Evolutionary conservation across 2,329 filamentous ascomycete species (phyloP).

Genomic region (Xylariaceae sp.): DNA sequence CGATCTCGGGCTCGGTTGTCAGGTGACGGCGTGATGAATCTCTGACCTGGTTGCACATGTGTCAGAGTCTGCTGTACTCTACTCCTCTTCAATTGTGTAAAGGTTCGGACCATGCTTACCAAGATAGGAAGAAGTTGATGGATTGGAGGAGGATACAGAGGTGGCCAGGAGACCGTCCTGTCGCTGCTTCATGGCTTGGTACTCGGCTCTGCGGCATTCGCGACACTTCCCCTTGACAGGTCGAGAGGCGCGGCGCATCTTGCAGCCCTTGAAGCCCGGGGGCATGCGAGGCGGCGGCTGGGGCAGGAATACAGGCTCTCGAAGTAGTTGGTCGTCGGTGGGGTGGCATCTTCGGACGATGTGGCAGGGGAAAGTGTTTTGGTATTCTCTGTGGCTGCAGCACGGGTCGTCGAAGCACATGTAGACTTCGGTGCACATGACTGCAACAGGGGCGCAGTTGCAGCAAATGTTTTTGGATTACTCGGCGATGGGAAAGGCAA

Average conservation of each 20-base stretch:
- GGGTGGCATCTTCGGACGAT: slow-evolving; percentile 20
- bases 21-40: neutral
- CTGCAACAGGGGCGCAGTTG: neutral
- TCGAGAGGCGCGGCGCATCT: slow-evolving; percentile 15
- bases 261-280: slow-evolving; percentile 19
- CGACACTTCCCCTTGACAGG: slow-evolving; percentile 23
- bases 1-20: neutral
- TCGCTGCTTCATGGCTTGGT: neutral
- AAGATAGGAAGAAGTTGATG: too few species aligned
- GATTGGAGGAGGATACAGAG: too few species aligned
- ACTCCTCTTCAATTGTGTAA: neutral
- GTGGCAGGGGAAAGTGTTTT: slow-evolving; percentile 33
- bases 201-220: slow-evolving; percentile 1
- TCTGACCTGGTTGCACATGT: neutral
- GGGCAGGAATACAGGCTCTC: slow-evolving; percentile 21
- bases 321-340: slow-evolving; percentile 20
- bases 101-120: neutral
- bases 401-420: slow-evolving; percentile 19
- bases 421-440: slow-evolving; percentile 34
- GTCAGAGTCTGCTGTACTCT: neutral
- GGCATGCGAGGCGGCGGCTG: slow-evolving; percentile 16
- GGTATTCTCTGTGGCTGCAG: slow-evolving; percentile 32
- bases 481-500: too few species aligned
- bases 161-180: neutral
- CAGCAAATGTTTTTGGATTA: too few species aligned